Percentiles rank a stretch among this genome's conserved stretches.
Conservation (phyloP, 83 land plant genomes). For the Thuja plicata region DNA sequence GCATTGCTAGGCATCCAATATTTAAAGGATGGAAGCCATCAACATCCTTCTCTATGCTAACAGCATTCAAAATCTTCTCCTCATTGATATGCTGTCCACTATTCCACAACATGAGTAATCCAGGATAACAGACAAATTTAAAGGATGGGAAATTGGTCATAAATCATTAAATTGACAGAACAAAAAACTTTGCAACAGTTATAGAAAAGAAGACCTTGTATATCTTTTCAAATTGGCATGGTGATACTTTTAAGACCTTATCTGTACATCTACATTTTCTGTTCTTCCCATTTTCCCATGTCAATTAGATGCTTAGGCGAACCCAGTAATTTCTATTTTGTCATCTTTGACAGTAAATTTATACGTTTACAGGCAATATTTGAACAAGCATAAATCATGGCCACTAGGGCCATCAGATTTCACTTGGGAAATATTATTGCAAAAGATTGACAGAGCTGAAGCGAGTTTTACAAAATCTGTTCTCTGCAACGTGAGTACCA, state of each 20-base stretch:
- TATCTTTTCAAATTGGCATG: not conserved
- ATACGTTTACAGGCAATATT: not conserved
- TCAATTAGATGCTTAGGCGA: not conserved
- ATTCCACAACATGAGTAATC: not conserved
- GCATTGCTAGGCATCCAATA: constrained; percentile 87
- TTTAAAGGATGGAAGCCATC: constrained; percentile 97
- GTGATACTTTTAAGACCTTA: not conserved
- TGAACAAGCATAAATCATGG: not conserved
- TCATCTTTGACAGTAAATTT: not conserved
- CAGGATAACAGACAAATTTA: not conserved
- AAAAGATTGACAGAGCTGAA: not conserved
- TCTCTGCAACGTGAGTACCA: not conserved
- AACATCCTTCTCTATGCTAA: constrained; percentile 88
- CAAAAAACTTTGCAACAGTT: not conserved
- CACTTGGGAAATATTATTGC: not conserved
- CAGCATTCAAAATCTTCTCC: constrained; percentile 65
- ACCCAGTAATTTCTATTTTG: not conserved
- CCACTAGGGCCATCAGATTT: not conserved
- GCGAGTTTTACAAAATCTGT: not conserved
- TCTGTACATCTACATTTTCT: not conserved
- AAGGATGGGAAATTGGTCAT: not conserved
- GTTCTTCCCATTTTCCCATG: not conserved
- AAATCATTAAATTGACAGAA: not conserved
- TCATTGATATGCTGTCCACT: constrained; percentile 72
- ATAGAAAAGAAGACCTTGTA: not conserved